Evolutionary conservation across 805 yeast species (phyloP), one percentile per base, ranked within the genome.

Genomic region (Wickerhamomyces kurtzmanii): DNA sequence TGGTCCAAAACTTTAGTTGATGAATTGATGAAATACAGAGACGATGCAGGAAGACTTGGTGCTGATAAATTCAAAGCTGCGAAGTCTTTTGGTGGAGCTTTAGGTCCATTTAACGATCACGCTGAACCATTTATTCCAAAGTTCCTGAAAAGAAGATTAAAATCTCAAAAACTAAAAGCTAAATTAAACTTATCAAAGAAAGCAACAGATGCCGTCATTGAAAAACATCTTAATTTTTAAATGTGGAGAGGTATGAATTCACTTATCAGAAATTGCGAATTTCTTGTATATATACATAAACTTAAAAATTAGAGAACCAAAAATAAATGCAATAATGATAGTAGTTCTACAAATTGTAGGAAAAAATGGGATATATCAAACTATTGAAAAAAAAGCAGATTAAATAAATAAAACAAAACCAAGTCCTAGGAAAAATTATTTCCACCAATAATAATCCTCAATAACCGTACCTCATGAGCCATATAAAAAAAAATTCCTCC

Each of bases 1-100:
- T 55, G 67, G 62, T 45, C 59, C 39, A 42, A 55, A 31, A 35
- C 54, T 32, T 31, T 66, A 53, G 56, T 55, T 14, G 57, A 61
- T 23, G 73, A 76, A 40, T 57, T 71, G 41, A 58, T 58, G 26
- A 59, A 62, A 29, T 74, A 68, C 44, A 62, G 73, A 32, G 66
- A 62, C 20, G 75, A 69, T 31, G 65, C 61, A 42, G 59, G 61
- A 12, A 47, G 65, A 13, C 36, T 55, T 13, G 91, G 93, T 8
- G 77, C 93, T 2, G 89, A 85, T 51, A 55, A 57, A 27, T 47
- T 56, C 27, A 80, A 75, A 45, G 86, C 89, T 10, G 66, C 75
- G 22, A 68, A 64, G 18, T 80, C 86, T 1, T 84, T 78, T 45
- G 85, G 68, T 24, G 96, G 96, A 30, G 56, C 45, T 4, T 51